These are phyloP conservation scores for Pseudodiploospora longispora DNA, from an alignment of 2,329 filamentous ascomycete species.

Conservation along the genomic window DNA sequence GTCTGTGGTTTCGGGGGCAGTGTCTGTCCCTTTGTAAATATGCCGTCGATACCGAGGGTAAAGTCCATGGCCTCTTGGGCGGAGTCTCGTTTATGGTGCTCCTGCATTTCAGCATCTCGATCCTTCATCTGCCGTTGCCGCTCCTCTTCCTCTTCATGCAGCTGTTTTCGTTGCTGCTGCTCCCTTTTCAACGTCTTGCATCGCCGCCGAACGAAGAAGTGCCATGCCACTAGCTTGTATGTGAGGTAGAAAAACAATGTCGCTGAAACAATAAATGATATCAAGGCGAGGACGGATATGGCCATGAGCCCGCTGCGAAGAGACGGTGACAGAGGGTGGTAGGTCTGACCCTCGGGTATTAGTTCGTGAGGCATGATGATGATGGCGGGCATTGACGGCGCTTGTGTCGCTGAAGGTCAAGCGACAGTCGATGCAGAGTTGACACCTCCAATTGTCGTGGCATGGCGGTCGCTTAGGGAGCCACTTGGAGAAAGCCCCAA, in stretches of 20 bases:
- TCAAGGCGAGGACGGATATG: slow-evolving; percentile 20
- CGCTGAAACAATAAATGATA: slow-evolving; percentile 22
- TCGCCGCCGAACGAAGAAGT: slow-evolving; percentile 14
- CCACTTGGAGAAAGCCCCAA: too few relatives aligned
- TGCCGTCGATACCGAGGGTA: slow-evolving; percentile 27
- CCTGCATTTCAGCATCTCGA: not conserved
- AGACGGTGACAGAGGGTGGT: slow-evolving; percentile 13
- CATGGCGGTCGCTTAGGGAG: not conserved
- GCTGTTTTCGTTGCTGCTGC: not conserved
- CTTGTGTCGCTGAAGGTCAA: not conserved
- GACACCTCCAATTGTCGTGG: not conserved
- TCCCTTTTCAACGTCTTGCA: not conserved
- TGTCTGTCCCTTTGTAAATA: slow-evolving; percentile 16
- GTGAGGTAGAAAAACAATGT: slow-evolving; percentile 22
- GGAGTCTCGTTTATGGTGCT: not conserved
- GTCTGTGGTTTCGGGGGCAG: slow-evolving; percentile 3
- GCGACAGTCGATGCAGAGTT: not conserved
- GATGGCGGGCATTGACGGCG: not conserved
- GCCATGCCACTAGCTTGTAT: slow-evolving; percentile 23
- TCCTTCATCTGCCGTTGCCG: slow-evolving; percentile 8
- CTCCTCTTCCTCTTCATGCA: not conserved
- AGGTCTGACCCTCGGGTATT: slow-evolving; percentile 12
- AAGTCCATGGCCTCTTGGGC: slow-evolving; percentile 23
- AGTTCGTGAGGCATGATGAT: slow-evolving; percentile 2
- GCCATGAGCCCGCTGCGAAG: slow-evolving; percentile 21